Conservation (phyloP, 345 rosid species). For the Psidium friedrichsthalianum region DNA sequence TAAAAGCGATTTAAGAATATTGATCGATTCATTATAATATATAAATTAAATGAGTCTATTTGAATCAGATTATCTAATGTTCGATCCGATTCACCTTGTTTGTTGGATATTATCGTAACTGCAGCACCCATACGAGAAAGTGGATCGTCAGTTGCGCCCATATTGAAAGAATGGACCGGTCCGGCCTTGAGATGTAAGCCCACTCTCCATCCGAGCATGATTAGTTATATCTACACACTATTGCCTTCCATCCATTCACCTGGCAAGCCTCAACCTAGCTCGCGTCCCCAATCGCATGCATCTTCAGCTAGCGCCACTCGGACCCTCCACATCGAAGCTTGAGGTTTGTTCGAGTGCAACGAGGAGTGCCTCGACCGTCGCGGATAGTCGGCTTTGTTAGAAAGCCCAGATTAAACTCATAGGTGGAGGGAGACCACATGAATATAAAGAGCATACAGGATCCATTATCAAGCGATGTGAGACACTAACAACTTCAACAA, state of each 20-base stretch:
- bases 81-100: too few relatives aligned
- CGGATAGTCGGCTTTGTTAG: not conserved
- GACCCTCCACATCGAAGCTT: not conserved
- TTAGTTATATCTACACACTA: not conserved
- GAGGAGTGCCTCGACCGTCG: not conserved
- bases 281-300: not conserved
- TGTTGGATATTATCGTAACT: not conserved
- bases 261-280: not conserved
- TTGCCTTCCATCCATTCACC: not conserved
- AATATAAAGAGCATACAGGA: too few relatives aligned
- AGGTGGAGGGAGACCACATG: too few relatives aligned
- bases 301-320: not conserved
- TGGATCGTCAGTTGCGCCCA: not conserved
- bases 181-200: not conserved
- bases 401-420: too few relatives aligned
- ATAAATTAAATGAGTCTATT: too few relatives aligned
- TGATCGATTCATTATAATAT: too few relatives aligned
- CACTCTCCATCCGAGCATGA: not conserved
- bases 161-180: not conserved
- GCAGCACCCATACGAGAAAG: not conserved
- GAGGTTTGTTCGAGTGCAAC: not conserved
- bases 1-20: too few relatives aligned
- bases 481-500: too few relatives aligned
- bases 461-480: too few relatives aligned
- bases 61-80: too few relatives aligned